These are phyloP conservation scores for Pseudozyma sp. DNA, from an alignment of 1,284 basidiomycete genomes.

Conservation along the genomic window DNA sequence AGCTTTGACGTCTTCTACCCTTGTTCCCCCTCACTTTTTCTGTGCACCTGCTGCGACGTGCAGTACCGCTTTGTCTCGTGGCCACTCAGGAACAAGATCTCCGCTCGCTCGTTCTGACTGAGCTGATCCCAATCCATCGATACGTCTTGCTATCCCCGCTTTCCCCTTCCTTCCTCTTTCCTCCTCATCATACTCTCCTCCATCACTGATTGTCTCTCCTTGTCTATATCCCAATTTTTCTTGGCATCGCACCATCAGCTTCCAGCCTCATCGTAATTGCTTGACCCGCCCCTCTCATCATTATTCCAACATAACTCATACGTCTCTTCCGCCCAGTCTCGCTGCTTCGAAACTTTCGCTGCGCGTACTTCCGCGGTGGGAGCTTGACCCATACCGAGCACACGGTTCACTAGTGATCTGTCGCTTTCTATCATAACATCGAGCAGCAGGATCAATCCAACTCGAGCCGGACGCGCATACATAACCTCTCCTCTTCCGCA, in stretches of 20 bases:
- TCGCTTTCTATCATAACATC: neutral
- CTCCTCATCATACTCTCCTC: neutral
- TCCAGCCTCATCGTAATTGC: too few species aligned
- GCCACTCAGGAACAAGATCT: slow-evolving; percentile 17
- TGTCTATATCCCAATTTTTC: neutral
- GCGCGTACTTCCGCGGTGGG: neutral
- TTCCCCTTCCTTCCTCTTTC: slow-evolving; percentile 4
- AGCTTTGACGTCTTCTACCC: neutral
- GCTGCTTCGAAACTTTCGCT: too few species aligned
- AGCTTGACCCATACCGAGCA: too few species aligned
- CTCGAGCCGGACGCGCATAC: slow-evolving; percentile 1
- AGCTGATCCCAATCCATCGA: neutral
- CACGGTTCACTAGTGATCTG: too few species aligned
- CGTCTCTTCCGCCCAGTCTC: too few species aligned
- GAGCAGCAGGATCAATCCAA: neutral
- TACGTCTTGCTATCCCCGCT: neutral
- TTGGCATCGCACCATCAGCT: too few species aligned
- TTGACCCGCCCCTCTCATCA: neutral
- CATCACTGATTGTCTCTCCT: slow-evolving; percentile 5
- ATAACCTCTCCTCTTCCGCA: neutral
- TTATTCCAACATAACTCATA: neutral
- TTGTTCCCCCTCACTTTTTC: neutral
- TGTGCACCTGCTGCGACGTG: neutral
- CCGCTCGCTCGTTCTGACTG: slow-evolving; percentile 1
- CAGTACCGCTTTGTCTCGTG: slow-evolving; percentile 5